Base-by-base conservation (phyloP, 2,329 filamentous ascomycete species). In the Clarireedia hainanense region DNA sequence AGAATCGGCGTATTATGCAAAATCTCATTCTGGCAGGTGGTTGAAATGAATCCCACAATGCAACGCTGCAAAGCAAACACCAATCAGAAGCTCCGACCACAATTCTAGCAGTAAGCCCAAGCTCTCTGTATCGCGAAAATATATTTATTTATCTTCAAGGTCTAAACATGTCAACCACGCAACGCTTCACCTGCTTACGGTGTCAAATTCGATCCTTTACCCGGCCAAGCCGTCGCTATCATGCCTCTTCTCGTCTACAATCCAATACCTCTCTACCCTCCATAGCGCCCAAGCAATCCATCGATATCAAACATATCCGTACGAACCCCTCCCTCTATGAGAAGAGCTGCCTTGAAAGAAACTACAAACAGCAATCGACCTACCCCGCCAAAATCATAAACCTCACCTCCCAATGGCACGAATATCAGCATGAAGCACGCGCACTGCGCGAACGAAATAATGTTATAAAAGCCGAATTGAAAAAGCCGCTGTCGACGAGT, bases 261-360 rank as follows among this genome's bases (percentile, higher is more conserved):
- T n/a, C 52, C n/a, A 47, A 55, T 34, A 17, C 49, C 17, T 30
- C 37, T 17, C 30, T 36, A 34, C 48, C 53, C 15, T 77, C 86
- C 1, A 85, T 80, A 52, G 91, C 89, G 14, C 91, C 90, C 10
- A 92, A 89, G 69, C 83, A 89, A 26, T 80, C 80, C 47, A 80
- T 95, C 62, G 88, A 96, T 74, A 80, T 95, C 68, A 92, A 89
- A 70, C 86, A 94, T 73, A 96, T 99, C 70, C 91, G 91, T 57
- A 81, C 90, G 67, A 88, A 95, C 71, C 83, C 88, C 15, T 81
- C 85, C 14, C 78, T 95, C 15, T 88, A 96, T 75, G 80, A 87
- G 64, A 77, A 86, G 62, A 97, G 95, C 68, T 95, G 89, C 72
- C 70, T 86, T 58, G 85, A 91, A 63, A 84, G 94, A 63, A 96